Conservation (phyloP, 257 asterid genomes). For the Prunella vulgaris region DNA sequence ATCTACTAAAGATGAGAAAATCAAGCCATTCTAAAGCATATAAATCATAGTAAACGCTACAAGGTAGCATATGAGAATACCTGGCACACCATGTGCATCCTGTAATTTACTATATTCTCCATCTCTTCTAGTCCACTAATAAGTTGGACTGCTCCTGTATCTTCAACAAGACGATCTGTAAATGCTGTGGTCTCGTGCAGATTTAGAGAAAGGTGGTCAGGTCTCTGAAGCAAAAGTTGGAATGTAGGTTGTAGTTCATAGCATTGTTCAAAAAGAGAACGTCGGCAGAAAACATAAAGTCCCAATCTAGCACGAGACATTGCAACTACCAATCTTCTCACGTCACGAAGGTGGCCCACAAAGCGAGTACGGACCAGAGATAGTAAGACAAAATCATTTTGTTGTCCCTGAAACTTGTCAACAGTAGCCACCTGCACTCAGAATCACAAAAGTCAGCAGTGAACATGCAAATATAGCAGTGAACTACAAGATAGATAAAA, state of each 20-base stretch:
- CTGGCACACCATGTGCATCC: conserved; percentile 71
- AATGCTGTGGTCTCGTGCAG: conserved; percentile 48
- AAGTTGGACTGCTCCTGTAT: conserved; percentile 52
- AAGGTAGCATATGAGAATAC: conserved; percentile 33
- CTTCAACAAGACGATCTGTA: conserved; percentile 80
- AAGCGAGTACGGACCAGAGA: conserved; percentile 97
- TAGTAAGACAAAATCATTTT: conserved; percentile 76
- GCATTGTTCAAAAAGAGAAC: conserved; percentile 94
- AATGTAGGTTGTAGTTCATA: conserved; percentile 94
- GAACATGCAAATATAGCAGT: background rate
- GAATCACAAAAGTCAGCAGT: conserved; percentile 17
- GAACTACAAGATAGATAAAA: background rate
- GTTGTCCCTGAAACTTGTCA: conserved; percentile 99
- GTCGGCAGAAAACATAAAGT: conserved; percentile 84
- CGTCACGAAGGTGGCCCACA: conserved; percentile 99
- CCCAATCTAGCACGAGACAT: conserved; percentile 99
- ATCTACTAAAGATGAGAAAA: background rate
- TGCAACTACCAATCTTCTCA: conserved; percentile 95
- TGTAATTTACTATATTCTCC: conserved; percentile 70
- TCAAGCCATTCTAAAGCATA: conserved; percentile 9
- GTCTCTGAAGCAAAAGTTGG: conserved; percentile 76
- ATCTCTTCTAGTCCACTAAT: conserved; percentile 75
- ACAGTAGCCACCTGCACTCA: conserved; percentile 78
- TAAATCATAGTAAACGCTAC: background rate
- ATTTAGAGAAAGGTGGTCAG: conserved; percentile 75